These are phyloP conservation scores for Thielaviopsis ethacetica DNA, from an alignment of 2,329 filamentous ascomycete genomes.

Conservation along the genomic window DNA sequence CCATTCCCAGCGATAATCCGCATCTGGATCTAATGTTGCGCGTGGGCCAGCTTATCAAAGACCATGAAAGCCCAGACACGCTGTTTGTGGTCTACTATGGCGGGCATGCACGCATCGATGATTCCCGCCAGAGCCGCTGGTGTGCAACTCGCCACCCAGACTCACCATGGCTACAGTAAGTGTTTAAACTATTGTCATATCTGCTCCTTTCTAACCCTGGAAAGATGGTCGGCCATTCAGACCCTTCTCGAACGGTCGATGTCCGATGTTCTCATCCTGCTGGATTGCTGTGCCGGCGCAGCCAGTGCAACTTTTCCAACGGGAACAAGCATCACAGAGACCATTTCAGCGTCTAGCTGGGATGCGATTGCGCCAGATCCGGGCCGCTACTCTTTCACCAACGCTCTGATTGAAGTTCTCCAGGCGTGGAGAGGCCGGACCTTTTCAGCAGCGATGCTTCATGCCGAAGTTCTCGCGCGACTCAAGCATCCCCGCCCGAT, in stretches of 20 bases:
- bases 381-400: conserved; percentile 42
- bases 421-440: conserved; percentile 37
- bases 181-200: neutral
- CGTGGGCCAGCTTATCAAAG: conserved; percentile 39
- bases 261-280: conserved; percentile 39
- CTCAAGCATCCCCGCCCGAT: conserved; percentile 42
- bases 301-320: conserved; percentile 43
- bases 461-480: conserved; percentile 42
- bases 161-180: conserved; percentile 39
- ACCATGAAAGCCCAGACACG: conserved; percentile 37
- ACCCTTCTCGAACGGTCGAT: conserved; percentile 39
- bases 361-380: conserved; percentile 44
- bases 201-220: conserved; percentile 2
- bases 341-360: conserved; percentile 45
- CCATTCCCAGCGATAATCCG: conserved; percentile 41
- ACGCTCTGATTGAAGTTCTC: conserved; percentile 40
- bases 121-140: conserved; percentile 43
- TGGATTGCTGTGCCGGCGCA: conserved; percentile 44
- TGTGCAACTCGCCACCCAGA: conserved; percentile 37
- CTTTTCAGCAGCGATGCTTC: conserved; percentile 44
- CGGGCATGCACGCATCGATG: conserved; percentile 42
- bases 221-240: conserved; percentile 43
- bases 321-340: conserved; percentile 40
- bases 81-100: conserved; percentile 43
- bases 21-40: conserved; percentile 42